Conservation (phyloP, 1,139 yeast species). For the Blastobotrys petasosporus region DNA sequence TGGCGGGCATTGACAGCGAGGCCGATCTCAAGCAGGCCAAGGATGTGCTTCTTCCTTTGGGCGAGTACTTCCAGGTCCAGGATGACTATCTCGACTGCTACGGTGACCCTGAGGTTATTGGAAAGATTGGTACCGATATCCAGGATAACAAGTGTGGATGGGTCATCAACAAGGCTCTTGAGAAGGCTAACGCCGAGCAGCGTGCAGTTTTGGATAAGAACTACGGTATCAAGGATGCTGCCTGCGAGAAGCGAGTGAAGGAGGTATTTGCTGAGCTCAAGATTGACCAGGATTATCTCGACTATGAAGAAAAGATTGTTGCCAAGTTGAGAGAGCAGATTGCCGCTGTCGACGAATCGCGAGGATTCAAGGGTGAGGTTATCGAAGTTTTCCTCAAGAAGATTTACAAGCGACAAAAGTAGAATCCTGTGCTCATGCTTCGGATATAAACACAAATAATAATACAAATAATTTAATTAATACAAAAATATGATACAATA, state of each 20-base stretch:
- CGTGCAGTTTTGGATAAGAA: constrained; percentile 75
- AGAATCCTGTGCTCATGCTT: constrained; percentile 19
- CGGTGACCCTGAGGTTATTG: constrained; percentile 96
- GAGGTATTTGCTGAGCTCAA: constrained; percentile 67
- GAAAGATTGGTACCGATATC: constrained; percentile 97
- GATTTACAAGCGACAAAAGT: constrained; percentile 91
- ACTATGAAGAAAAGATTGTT: constrained; percentile 78
- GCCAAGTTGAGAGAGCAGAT: constrained; percentile 59
- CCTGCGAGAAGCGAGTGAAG: constrained; percentile 66
- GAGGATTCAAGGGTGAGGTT: constrained; percentile 87
- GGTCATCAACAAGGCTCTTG: constrained; percentile 91
- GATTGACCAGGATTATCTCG: constrained; percentile 62
- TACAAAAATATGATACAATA: constrained; percentile 4
- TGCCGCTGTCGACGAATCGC: constrained; percentile 69
- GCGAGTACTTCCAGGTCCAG: constrained; percentile 98
- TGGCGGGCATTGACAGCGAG: constrained; percentile 70
- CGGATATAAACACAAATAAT: neutral
- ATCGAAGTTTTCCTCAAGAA: constrained; percentile 78
- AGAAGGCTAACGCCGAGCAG: constrained; percentile 73
- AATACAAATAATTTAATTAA: neutral
- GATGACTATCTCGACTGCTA: constrained; percentile 96
- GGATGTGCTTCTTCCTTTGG: constrained; percentile 86
- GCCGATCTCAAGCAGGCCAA: constrained; percentile 81
- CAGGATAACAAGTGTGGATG: constrained; percentile 98
- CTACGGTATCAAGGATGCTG: constrained; percentile 79